Conservation (phyloP, 2,329 filamentous ascomycete species). For the Aspergillus brunneoviolaceus region DNA sequence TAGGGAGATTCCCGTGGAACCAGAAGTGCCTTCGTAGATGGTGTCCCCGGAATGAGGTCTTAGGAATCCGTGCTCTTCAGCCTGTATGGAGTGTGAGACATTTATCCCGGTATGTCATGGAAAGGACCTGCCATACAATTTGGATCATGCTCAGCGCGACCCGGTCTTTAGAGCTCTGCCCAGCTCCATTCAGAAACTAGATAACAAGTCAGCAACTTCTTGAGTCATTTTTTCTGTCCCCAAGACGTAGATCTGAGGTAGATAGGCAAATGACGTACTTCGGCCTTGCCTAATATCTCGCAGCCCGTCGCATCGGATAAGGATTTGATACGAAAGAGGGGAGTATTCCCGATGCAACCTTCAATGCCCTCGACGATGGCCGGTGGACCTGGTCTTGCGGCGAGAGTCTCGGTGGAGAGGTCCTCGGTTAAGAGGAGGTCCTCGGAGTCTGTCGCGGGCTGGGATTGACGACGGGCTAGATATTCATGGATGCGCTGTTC, state of each 20-base stretch:
- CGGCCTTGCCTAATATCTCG: constrained; percentile 87
- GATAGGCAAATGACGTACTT: constrained; percentile 48
- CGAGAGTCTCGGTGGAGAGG: constrained; percentile 15
- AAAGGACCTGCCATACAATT: constrained; percentile 41
- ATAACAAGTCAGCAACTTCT: not conserved
- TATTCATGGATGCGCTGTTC: constrained; percentile 58
- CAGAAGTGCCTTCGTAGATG: constrained; percentile 96
- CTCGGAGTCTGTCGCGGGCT: constrained; percentile 11
- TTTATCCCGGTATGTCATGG: not conserved
- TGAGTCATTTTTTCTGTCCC: constrained; percentile 2
- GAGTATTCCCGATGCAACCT: constrained; percentile 89
- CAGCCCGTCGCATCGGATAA: constrained; percentile 85
- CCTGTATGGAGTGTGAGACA: constrained; percentile 46
- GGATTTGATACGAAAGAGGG: constrained; percentile 79
- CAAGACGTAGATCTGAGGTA: not conserved
- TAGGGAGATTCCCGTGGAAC: constrained; percentile 92
- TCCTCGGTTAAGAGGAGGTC: constrained; percentile 10
- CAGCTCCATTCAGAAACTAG: constrained; percentile 86
- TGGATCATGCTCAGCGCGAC: constrained; percentile 89
- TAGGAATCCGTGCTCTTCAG: constrained; percentile 74
- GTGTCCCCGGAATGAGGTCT: constrained; percentile 81
- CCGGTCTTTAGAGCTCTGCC: constrained; percentile 90
- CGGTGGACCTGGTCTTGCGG: constrained; percentile 35
- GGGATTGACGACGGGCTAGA: constrained; percentile 37
- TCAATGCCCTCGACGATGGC: constrained; percentile 76